These are phyloP conservation scores for Populus hybrid DNA, from an alignment of 441 rosid species.

Conservation along the genomic window DNA sequence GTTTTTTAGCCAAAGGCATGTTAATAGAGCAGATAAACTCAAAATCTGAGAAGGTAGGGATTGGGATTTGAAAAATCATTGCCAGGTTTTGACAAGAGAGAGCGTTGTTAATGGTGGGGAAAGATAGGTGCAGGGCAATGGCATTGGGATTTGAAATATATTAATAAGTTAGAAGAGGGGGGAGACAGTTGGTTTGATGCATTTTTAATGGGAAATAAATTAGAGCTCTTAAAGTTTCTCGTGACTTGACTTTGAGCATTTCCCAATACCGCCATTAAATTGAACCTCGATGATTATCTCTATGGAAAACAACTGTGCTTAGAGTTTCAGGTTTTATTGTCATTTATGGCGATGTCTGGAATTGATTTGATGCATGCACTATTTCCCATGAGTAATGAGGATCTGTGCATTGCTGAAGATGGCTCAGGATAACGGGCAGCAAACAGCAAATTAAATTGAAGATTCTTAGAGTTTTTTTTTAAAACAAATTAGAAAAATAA, in stretches of 20 bases:
- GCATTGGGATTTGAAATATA: conserved; percentile 31
- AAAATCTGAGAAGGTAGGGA: background rate
- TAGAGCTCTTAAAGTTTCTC: background rate
- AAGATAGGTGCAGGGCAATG: conserved; percentile 18
- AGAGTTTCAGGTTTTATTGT: background rate
- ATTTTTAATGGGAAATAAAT: background rate
- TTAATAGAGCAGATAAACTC: no score
- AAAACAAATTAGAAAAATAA: no score
- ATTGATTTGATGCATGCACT: background rate
- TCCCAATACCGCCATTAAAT: conserved; percentile 13
- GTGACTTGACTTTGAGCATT: conserved; percentile 16
- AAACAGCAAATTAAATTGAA: background rate
- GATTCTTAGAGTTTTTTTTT: no score
- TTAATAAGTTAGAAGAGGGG: background rate
- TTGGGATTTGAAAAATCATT: background rate
- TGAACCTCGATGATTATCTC: background rate
- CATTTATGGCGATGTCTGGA: background rate
- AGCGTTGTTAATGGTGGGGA: conserved; percentile 14
- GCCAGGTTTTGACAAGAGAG: background rate
- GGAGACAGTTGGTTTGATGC: conserved; percentile 12
- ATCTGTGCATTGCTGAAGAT: background rate
- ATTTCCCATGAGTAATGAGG: no score
- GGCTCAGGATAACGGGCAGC: background rate
- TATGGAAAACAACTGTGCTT: background rate
- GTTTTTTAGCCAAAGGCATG: background rate